Conservation (phyloP, 2,329 filamentous ascomycete species). For the Nemania bipapillata region DNA sequence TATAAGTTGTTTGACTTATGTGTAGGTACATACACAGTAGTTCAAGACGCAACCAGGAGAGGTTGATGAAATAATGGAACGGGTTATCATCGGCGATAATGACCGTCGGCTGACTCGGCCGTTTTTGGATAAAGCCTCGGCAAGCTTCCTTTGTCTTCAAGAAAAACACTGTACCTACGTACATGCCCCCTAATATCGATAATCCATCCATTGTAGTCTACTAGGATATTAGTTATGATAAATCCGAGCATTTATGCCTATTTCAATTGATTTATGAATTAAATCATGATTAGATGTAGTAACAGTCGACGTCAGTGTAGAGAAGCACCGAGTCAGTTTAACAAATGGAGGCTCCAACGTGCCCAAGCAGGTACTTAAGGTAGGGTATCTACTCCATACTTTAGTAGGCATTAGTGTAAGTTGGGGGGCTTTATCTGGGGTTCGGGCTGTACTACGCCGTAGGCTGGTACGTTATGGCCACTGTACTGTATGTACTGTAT, state of each 20-base stretch:
- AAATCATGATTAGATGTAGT: background rate
- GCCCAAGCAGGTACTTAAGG: background rate
- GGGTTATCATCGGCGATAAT: constrained; percentile 19
- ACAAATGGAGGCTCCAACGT: too few relatives aligned
- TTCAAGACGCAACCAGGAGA: background rate
- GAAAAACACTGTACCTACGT: background rate
- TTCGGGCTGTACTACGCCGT: constrained; percentile 11
- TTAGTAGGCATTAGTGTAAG: background rate
- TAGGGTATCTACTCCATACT: background rate
- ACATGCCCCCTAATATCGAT: background rate
- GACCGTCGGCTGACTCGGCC: constrained; percentile 26
- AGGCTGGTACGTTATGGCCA: background rate
- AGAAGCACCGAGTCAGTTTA: background rate
- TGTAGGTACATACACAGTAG: background rate
- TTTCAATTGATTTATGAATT: background rate
- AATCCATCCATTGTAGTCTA: too few relatives aligned
- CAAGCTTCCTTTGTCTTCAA: constrained; percentile 2
- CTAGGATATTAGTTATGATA: too few relatives aligned
- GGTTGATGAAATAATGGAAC: background rate
- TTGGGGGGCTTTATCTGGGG: constrained; percentile 25
- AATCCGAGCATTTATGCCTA: background rate
- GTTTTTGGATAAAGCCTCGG: constrained; percentile 37
- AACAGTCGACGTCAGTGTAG: background rate
- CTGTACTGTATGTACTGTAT: constrained; percentile 1
- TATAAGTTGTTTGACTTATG: too few relatives aligned